Evolutionary conservation across 768 basidiomycete species (phyloP).

Genomic region (Boletellus ananas): DNA sequence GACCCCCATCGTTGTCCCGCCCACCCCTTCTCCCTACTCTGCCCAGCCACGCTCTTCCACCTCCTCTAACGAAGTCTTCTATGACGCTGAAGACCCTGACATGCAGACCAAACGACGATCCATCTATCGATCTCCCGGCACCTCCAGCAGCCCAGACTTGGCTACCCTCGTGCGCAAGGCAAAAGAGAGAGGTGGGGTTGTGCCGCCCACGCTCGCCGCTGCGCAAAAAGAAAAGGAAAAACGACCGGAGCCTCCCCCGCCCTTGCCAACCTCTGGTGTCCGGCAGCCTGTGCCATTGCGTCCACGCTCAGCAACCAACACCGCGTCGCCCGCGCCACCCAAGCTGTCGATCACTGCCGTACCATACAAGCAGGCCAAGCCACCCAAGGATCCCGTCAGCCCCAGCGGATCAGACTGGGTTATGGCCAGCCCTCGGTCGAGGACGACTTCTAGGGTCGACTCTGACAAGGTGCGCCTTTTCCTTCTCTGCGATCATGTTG

Average conservation of each 20-base stretch:
- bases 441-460: slow-evolving; percentile 40
- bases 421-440: slow-evolving; percentile 42
- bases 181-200: slow-evolving; percentile 57
- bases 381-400: slow-evolving; percentile 30
- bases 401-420: slow-evolving; percentile 45
- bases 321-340: slow-evolving; percentile 30
- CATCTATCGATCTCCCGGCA: slow-evolving; percentile 84
- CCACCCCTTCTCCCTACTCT: slow-evolving; percentile 52
- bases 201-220: slow-evolving; percentile 31
- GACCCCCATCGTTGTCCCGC: slow-evolving; percentile 62
- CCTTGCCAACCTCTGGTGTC: slow-evolving; percentile 24
- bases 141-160: slow-evolving; percentile 88
- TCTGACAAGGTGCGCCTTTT: slow-evolving; percentile 44
- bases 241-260: slow-evolving; percentile 41
- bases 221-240: slow-evolving; percentile 31
- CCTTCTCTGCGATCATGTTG: not conserved
- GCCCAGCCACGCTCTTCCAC: slow-evolving; percentile 37
- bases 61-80: slow-evolving; percentile 55
- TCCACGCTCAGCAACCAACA: slow-evolving; percentile 42
- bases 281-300: slow-evolving; percentile 31
- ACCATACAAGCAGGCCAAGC: slow-evolving; percentile 21
- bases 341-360: slow-evolving; percentile 34
- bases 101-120: slow-evolving; percentile 75
- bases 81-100: slow-evolving; percentile 64
- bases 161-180: slow-evolving; percentile 84